A percentile compares a stretch with the other conserved stretches of the same genome.
Conservation (phyloP, 2,329 filamentous ascomycete species). For the Epichloe amarillans region DNA sequence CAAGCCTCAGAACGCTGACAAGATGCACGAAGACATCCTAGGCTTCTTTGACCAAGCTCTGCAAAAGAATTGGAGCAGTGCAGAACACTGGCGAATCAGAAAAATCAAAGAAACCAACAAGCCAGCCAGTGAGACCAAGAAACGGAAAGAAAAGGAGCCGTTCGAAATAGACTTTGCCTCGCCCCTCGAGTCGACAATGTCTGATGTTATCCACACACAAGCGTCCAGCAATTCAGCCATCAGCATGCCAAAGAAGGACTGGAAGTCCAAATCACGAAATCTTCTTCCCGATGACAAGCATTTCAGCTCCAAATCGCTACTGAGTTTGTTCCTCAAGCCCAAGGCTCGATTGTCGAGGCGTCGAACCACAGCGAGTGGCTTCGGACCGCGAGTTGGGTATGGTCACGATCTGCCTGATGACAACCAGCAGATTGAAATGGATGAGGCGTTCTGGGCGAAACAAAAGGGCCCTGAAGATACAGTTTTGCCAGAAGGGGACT, state of each 20-base stretch:
- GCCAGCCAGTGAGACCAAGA: slow-evolving; percentile 43
- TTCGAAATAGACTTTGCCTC: slow-evolving; percentile 88
- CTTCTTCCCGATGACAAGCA: slow-evolving; percentile 95
- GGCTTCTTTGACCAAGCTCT: slow-evolving; percentile 94
- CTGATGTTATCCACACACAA: slow-evolving; percentile 68
- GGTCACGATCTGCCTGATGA: slow-evolving; percentile 32
- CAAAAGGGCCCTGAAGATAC: slow-evolving; percentile 52
- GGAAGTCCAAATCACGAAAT: slow-evolving; percentile 88
- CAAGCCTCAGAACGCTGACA: slow-evolving; percentile 49
- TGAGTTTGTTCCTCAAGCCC: slow-evolving; percentile 87
- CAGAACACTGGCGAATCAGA: slow-evolving; percentile 96
- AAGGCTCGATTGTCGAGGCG: slow-evolving; percentile 69
- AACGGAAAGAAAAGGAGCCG: slow-evolving; percentile 87
- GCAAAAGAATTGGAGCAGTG: slow-evolving; percentile 93
- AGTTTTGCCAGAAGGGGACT: slow-evolving; percentile 56
- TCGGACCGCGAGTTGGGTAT: slow-evolving; percentile 31
- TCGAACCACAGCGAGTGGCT: slow-evolving; percentile 31
- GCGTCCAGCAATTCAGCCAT: slow-evolving; percentile 72
- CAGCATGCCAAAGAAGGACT: slow-evolving; percentile 81
- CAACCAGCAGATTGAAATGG: slow-evolving; percentile 62
- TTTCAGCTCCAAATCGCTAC: slow-evolving; percentile 84
- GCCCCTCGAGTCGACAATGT: slow-evolving; percentile 55
- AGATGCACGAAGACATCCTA: slow-evolving; percentile 83
- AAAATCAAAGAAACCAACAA: slow-evolving; percentile 75
- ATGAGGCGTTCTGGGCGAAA: slow-evolving; percentile 90